Percentiles rank a stretch among this genome's conserved stretches.
These are phyloP conservation scores for Xylariales sp. DNA, from an alignment of 2,329 filamentous ascomycete genomes.

Conservation along the genomic window DNA sequence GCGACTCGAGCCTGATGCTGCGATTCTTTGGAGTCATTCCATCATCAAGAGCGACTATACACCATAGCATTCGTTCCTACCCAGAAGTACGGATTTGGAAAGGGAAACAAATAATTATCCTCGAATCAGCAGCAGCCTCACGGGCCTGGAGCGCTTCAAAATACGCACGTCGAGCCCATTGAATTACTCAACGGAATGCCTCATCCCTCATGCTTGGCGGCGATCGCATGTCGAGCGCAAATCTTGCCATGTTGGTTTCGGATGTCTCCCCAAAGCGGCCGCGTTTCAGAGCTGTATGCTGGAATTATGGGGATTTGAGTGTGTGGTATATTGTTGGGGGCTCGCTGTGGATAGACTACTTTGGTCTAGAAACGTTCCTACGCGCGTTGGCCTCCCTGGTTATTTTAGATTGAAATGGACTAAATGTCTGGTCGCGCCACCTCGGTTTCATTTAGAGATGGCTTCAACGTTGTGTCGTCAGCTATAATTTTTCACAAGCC, in stretches of 20 bases:
- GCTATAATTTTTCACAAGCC: neutral
- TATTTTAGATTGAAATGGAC: slow-evolving; percentile 1
- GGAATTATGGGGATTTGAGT: slow-evolving; percentile 6
- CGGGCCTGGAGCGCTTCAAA: neutral
- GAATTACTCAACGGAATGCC: slow-evolving; percentile 20
- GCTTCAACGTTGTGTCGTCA: no score
- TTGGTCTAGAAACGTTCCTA: no score
- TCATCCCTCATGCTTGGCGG: neutral
- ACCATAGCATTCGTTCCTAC: neutral
- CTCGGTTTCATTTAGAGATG: neutral
- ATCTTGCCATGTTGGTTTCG: slow-evolving; percentile 14
- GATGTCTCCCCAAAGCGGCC: neutral
- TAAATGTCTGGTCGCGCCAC: neutral
- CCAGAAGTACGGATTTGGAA: slow-evolving; percentile 3
- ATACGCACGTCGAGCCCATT: neutral
- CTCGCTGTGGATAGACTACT: slow-evolving; percentile 1
- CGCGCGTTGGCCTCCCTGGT: neutral
- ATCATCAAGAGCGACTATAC: slow-evolving; percentile 12
- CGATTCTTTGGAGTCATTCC: slow-evolving; percentile 5
- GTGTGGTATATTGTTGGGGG: neutral
- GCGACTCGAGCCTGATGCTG: neutral
- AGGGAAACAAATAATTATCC: slow-evolving; percentile 33
- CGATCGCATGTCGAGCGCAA: neutral
- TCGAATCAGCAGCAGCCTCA: slow-evolving; percentile 32
- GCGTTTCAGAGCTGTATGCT: slow-evolving; percentile 1